Evolutionary conservation across 371 early-diverging fungal genomes (phyloP).

Genomic region (Umbelopsis sp.): DNA sequence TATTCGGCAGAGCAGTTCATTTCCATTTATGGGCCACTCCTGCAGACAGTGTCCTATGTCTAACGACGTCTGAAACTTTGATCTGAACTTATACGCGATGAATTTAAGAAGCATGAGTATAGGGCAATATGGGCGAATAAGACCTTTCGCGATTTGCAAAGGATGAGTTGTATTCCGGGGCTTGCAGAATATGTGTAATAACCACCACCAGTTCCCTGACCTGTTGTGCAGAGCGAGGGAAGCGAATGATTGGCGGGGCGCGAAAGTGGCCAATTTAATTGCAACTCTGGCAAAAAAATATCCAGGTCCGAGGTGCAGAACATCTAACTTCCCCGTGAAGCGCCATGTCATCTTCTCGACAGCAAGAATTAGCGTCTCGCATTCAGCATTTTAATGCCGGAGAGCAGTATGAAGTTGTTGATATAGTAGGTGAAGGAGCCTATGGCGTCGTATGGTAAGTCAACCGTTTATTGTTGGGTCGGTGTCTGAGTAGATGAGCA

Average conservation of each 20-base stretch:
- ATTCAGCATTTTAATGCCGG: slow-evolving; percentile 63
- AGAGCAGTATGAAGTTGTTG: slow-evolving; percentile 61
- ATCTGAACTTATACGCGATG: no score
- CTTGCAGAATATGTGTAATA: no score
- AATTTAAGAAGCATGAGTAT: no score
- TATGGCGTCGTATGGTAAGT: slow-evolving; percentile 70
- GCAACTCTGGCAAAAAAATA: background rate
- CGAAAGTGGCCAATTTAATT: background rate
- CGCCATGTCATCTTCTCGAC: slow-evolving; percentile 27
- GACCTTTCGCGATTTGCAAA: no score
- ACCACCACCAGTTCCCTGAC: background rate
- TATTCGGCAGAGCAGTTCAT: no score
- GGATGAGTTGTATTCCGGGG: no score
- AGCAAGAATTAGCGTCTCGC: slow-evolving; percentile 47
- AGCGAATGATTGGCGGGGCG: slow-evolving; percentile 5
- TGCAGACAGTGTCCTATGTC: no score
- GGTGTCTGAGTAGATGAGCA: background rate
- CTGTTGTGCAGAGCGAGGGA: background rate
- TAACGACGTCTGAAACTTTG: no score
- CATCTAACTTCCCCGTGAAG: slow-evolving; percentile 10
- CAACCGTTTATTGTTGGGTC: slow-evolving; percentile 1
- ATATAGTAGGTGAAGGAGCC: slow-evolving; percentile 66
- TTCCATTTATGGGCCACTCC: no score
- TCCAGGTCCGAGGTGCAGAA: slow-evolving; percentile 16
- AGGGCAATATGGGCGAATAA: no score